Evolutionary conservation across 2,329 filamentous ascomycete genomes (phyloP), one percentile per base, ranked within the genome.

Genomic region (Fusarium verrucosum): DNA sequence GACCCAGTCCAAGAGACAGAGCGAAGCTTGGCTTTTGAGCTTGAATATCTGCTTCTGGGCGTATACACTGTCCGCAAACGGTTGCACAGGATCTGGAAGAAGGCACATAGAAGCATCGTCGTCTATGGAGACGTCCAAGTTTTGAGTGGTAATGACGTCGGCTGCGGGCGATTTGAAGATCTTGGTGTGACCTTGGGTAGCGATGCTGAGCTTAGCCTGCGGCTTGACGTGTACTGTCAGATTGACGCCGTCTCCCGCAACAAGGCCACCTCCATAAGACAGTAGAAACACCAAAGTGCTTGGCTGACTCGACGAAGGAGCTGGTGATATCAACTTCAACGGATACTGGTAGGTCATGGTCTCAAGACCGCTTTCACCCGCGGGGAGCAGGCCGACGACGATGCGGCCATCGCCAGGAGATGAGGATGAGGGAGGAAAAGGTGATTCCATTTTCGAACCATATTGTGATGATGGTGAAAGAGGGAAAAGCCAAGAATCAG

Each of bases 1-100:
- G 8, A 98, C 93, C 95, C 95, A 99, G 76, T 99, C 95, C 41
- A 97, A 81, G 3, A 96, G 83, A 73, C 93, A 96, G 14, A 98
- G 78, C 36, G 89, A 88, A 69, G 82, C 86, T 7, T 73, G 77
- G 10, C 80, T 78, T 9, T 81, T 81, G 46, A 89, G 77, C 32
- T 84, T 84, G 76, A 97, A 97, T 19, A 87, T 84, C 76, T 98
- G 95, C 16, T 81, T 84, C 77, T 98, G 95, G 69, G 90, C 87
- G 77, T 97, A 98, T 38, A 90, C 86, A 72, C 92, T 96, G 62
- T 87, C 85, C 60, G 87, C 88, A 75, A 96, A 98, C 0, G 95
- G 95, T 74, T 97, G 94, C 4, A 96, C 91, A 1, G 95, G 95
- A 74, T 99, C 95, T 1, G 95, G 95, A 11, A 98, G 84, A 60